These are phyloP conservation scores for Trichoderma simmonsii DNA, from an alignment of 2,329 filamentous ascomycete species.

Conservation along the genomic window DNA sequence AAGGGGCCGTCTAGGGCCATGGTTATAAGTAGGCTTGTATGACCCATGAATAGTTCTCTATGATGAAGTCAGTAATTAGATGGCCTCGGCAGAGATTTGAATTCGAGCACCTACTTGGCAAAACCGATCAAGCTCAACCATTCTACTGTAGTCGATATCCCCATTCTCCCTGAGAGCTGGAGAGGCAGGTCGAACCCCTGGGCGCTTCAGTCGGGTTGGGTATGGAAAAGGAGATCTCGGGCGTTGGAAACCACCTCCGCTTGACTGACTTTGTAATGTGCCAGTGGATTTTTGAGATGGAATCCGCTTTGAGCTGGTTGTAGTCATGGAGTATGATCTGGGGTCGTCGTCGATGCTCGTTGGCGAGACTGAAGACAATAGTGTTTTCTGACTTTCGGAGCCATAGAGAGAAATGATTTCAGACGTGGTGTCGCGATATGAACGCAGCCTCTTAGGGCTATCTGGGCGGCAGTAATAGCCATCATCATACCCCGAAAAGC, in stretches of 20 bases:
- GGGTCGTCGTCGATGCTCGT: conserved; percentile 44
- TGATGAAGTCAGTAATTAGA: conserved; percentile 2
- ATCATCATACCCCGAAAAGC: conserved; percentile 33
- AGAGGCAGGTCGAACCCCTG: conserved; percentile 48
- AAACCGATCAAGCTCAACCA: conserved; percentile 48
- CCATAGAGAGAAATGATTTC: conserved; percentile 57
- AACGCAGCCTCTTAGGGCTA: conserved; percentile 45
- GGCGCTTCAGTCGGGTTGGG: conserved; percentile 54
- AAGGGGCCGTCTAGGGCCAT: conserved; percentile 35
- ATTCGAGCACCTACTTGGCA: conserved; percentile 38
- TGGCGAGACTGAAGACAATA: conserved; percentile 41
- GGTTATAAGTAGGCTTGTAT: conserved; percentile 38
- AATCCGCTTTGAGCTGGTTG: conserved; percentile 46
- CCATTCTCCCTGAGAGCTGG: conserved; percentile 49
- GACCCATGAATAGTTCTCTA: conserved; percentile 46
- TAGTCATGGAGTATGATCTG: conserved; percentile 55
- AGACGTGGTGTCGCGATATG: conserved; percentile 50
- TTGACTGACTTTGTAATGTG: conserved; percentile 47
- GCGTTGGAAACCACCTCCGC: conserved; percentile 44
- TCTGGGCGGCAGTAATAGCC: conserved; percentile 33
- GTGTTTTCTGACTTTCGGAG: conserved; percentile 47
- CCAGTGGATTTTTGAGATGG: conserved; percentile 47
- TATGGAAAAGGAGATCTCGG: conserved; percentile 59
- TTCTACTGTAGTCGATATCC: conserved; percentile 47
- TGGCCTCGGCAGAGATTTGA: neutral